Percentiles rank a stretch among this genome's conserved stretches.
Evolutionary conservation across 768 basidiomycete species (phyloP).

Genomic region (Aureoboletus auriporus): DNA sequence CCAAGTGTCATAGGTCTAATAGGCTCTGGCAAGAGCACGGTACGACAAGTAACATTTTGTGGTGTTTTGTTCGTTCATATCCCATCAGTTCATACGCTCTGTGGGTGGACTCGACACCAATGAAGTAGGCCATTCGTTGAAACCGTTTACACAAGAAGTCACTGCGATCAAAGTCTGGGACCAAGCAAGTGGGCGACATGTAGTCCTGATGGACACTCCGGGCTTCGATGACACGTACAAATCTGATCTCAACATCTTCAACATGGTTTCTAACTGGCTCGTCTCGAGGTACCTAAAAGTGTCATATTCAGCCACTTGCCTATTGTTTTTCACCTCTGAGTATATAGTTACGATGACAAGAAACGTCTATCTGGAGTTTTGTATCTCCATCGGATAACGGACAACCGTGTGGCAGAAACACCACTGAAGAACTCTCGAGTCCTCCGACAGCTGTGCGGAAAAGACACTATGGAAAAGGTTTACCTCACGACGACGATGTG

Average conservation of each 20-base stretch:
- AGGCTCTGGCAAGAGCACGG: slow-evolving; percentile 12
- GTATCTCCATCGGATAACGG: slow-evolving; percentile 39
- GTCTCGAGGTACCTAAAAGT: slow-evolving; percentile 5
- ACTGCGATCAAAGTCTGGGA: slow-evolving; percentile 3
- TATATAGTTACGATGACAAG: slow-evolving; percentile 3
- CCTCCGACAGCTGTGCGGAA: slow-evolving; percentile 28
- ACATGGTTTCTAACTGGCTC: slow-evolving; percentile 14
- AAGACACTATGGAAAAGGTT: slow-evolving; percentile 28
- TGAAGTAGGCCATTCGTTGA: slow-evolving; percentile 5
- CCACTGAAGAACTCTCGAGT: slow-evolving; percentile 31
- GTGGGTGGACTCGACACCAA: background rate
- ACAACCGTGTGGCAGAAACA: slow-evolving; percentile 34
- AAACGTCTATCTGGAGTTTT: slow-evolving; percentile 32
- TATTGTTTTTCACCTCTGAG: background rate
- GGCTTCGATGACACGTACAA: slow-evolving; percentile 18
- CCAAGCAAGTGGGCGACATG: background rate
- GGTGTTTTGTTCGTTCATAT: background rate
- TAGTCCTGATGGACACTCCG: slow-evolving; percentile 23
- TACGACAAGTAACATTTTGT: background rate
- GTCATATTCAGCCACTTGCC: background rate
- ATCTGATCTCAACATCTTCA: slow-evolving; percentile 11
- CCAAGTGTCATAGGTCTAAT: slow-evolving; percentile 19
- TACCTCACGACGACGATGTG: slow-evolving; percentile 36
- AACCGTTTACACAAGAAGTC: slow-evolving; percentile 7
- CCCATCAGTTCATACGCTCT: slow-evolving; percentile 7